Evolutionary conservation across 2,329 filamentous ascomycete genomes (phyloP).

Genomic region (Colletotrichum sp.): DNA sequence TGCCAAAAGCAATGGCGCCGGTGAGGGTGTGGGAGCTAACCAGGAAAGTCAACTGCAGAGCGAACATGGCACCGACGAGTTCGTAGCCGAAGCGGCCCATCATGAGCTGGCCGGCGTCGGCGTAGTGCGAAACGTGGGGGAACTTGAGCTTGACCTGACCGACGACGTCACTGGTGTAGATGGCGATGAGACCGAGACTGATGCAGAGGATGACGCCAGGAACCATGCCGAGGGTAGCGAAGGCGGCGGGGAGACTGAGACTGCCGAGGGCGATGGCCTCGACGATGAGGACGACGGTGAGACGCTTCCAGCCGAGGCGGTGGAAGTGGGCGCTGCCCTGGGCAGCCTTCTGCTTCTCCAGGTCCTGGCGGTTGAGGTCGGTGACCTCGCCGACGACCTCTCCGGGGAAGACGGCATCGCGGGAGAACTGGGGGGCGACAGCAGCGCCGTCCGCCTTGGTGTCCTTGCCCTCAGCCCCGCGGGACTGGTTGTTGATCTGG

Average conservation of each 20-base stretch:
- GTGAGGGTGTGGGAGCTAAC: constrained; percentile 76
- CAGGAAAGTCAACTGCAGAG: constrained; percentile 70
- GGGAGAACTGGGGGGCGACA: constrained; percentile 20
- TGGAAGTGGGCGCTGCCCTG: constrained; percentile 54
- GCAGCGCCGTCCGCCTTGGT: constrained; percentile 12
- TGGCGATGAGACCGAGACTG: constrained; percentile 39
- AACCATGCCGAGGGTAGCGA: constrained; percentile 59
- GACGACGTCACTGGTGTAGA: constrained; percentile 45
- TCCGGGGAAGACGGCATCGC: constrained; percentile 24
- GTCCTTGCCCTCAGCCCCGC: constrained; percentile 10
- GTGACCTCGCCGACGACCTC: constrained; percentile 30
- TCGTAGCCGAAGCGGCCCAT: constrained; percentile 66
- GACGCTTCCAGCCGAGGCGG: constrained; percentile 61
- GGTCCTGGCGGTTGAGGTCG: constrained; percentile 36
- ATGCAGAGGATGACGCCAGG: constrained; percentile 40
- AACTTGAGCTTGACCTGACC: constrained; percentile 51
- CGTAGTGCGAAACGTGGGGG: constrained; percentile 68
- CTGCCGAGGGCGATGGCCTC: constrained; percentile 61
- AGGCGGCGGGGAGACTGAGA: constrained; percentile 55
- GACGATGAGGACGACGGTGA: constrained; percentile 60
- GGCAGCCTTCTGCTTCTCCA: constrained; percentile 51
- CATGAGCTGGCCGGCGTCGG: constrained; percentile 69
- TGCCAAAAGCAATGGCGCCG: constrained; percentile 72
- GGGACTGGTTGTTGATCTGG: constrained; percentile 1
- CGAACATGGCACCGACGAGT: constrained; percentile 64